Evolutionary conservation across 257 asterid species (phyloP).

Genomic region (Solanum lignicaule): DNA sequence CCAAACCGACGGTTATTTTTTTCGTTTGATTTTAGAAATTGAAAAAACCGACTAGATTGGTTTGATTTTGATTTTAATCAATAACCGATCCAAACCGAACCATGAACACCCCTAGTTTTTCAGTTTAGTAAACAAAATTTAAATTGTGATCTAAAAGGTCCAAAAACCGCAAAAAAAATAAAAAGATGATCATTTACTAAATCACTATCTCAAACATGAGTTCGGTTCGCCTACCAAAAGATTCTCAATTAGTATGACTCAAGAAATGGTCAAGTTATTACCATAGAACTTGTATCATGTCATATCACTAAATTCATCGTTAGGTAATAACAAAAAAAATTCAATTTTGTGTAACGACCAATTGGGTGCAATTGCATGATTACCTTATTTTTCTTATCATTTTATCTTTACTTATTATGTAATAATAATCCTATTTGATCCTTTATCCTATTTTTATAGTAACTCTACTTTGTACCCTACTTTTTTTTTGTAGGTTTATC

Average conservation of each 20-base stretch:
- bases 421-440: neutral
- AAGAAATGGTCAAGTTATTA: neutral
- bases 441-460: neutral
- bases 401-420: neutral
- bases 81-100: too few relatives aligned
- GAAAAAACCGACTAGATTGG: too few relatives aligned
- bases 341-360: too few relatives aligned
- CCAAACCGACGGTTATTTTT: too few relatives aligned
- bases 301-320: rapidly evolving
- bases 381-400: neutral
- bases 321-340: too few relatives aligned
- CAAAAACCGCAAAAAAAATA: rapidly evolving
- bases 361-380: neutral
- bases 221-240: neutral
- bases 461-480: neutral
- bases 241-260: neutral
- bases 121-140: neutral
- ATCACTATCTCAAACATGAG: neutral
- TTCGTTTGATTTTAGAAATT: too few relatives aligned
- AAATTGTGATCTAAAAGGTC: neutral
- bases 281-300: neutral
- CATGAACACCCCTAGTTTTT: neutral
- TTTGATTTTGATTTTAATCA: too few relatives aligned
- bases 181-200: neutral
- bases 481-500: neutral